Conservation (phyloP, 1,284 basidiomycete species). For the Moesziomyces aphidis region DNA sequence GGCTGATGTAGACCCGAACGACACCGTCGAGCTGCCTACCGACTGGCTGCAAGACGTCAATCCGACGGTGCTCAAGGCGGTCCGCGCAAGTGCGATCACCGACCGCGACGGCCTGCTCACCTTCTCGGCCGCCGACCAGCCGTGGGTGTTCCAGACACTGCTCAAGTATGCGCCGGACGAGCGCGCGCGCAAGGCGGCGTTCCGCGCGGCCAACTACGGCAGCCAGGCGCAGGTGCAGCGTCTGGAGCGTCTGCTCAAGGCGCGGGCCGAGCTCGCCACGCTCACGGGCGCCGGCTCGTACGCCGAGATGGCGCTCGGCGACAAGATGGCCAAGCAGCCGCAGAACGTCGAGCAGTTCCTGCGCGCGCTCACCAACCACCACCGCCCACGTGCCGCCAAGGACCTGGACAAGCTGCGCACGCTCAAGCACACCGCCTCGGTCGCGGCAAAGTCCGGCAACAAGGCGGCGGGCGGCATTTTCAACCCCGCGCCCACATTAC, state of each 20-base stretch:
- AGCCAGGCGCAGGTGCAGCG: conserved; percentile 50
- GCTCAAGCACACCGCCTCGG: conserved; percentile 39
- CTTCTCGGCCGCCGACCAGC: conserved; percentile 66
- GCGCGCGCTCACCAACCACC: conserved; percentile 53
- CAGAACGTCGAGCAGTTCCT: conserved; percentile 60
- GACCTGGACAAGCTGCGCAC: conserved; percentile 50
- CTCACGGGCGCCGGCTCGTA: conserved; percentile 61
- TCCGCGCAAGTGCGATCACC: conserved; percentile 22
- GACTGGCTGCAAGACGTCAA: conserved; percentile 52
- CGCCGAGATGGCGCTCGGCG: conserved; percentile 62
- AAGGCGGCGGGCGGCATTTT: conserved; percentile 6
- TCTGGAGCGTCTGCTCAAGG: conserved; percentile 58
- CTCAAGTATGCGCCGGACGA: conserved; percentile 84
- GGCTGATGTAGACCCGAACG: conserved; percentile 10
- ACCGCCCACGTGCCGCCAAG: conserved; percentile 50
- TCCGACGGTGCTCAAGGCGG: conserved; percentile 22
- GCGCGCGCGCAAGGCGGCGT: conserved; percentile 82
- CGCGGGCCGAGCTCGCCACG: conserved; percentile 58
- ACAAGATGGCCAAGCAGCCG: conserved; percentile 65
- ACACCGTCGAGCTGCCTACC: conserved; percentile 39
- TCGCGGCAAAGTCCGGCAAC: not conserved
- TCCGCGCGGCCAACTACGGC: conserved; percentile 69
- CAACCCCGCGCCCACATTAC: conserved; percentile 17
- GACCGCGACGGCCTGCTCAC: conserved; percentile 31
- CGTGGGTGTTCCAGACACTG: conserved; percentile 90